Conservation (phyloP, 495 filamentous ascomycete genomes). For the Delitschia confertaspora region DNA sequence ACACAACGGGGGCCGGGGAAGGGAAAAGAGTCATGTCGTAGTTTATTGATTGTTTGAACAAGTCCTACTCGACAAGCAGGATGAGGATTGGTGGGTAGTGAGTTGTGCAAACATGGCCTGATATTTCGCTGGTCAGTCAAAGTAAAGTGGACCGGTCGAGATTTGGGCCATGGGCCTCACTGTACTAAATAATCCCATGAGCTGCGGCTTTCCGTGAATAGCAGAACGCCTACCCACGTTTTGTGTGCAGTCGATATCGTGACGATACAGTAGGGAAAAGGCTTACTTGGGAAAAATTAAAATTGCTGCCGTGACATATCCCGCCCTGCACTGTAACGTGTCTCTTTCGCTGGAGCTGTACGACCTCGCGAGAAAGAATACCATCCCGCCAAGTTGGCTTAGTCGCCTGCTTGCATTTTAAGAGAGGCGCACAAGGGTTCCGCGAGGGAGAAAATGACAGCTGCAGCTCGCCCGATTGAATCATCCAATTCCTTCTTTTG, state of each 20-base stretch:
- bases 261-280: slow-evolving; percentile 4
- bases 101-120: slow-evolving; percentile 19
- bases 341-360: slow-evolving; percentile 12
- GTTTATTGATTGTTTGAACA: too few species aligned
- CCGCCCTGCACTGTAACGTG: slow-evolving; percentile 26
- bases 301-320: slow-evolving; percentile 21
- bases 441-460: slow-evolving; percentile 14
- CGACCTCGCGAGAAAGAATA: slow-evolving; percentile 15
- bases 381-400: slow-evolving; percentile 10
- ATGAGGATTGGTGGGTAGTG: background rate
- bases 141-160: slow-evolving; percentile 24
- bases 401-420: slow-evolving; percentile 21
- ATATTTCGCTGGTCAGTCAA: slow-evolving; percentile 25
- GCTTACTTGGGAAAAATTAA: slow-evolving; percentile 14
- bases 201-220: slow-evolving; percentile 14
- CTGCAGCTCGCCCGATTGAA: slow-evolving; percentile 18
- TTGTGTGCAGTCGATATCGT: slow-evolving; percentile 7
- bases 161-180: slow-evolving; percentile 7
- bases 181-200: background rate
- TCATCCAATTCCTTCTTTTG: slow-evolving; percentile 16
- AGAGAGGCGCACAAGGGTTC: slow-evolving; percentile 14
- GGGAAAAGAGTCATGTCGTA: too few species aligned
- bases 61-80: too few species aligned
- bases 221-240: slow-evolving; percentile 20
- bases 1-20: too few species aligned